Evolutionary conservation across 2,329 filamentous ascomycete genomes (phyloP), one percentile per base, ranked within the genome.

Genomic region (Aspergillus persii): DNA sequence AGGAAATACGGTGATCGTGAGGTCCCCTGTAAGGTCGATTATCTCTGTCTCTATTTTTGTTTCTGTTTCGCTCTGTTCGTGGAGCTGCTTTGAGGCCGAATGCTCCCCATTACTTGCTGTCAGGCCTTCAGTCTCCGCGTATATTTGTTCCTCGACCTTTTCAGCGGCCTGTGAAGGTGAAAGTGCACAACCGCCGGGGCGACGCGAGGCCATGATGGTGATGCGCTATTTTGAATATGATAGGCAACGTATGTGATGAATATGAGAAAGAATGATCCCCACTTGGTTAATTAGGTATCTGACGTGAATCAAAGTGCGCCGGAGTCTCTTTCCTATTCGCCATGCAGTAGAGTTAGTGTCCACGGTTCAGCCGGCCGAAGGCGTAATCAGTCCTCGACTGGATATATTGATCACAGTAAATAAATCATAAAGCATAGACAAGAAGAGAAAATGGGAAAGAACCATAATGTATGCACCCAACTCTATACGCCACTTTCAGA

Each of bases 401-500:
- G 46, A 53, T 50, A 15, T n/a, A 50, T 30, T 51, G 51, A 57
- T 44, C 41, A 60, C 60, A 58, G 60, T 63, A 63, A 57, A 63
- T 46, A 51, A 49, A 44, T 23, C 18, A 23, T 31, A 31, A 59
- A 59, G 36, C 47, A 56, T 59, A 15, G 30, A 62, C 53, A 58
- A 61, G 36, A 62, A 59, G 46, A 39, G 15, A 41, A n/a, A 41
- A 12, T 8, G 8, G 33, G 52, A 58, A 29, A 46, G 51, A 31
- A 15, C 29, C 23, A 60, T 33, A 55, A 23, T 18, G 54, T 31
- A 59, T 60, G 54, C 61, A 57, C 15, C 63, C 64, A 8, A 58
- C 53, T 65, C 64, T 66, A 63, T 64, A 61, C 64, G 61, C 64
- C 64, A 27, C 47, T 31, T 36, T 52, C 49, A 53, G 33, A 30